Base-by-base conservation (phyloP, 257 asterid genomes). In the Voacanga thouarsii region DNA sequence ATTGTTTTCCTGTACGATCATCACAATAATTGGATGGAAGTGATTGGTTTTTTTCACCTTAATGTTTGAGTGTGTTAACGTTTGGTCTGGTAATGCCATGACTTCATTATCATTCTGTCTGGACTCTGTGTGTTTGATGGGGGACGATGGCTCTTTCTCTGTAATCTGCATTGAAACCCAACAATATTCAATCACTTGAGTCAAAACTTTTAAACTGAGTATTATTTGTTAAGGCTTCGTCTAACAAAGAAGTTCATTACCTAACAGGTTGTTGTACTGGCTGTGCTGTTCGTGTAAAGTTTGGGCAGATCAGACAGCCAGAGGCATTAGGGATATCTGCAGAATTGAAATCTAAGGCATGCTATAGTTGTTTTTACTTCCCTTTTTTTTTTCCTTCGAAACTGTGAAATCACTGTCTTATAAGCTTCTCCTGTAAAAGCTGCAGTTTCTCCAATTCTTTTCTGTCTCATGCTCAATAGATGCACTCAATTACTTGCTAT, bases 251-350 rank as follows among this genome's bases (percentile, higher is more conserved):
- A 83, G 74, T 66, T 47, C 71, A 64, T 61, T 67, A 23, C 85
- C 74, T 68, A 72, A 81, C 89, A 95, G 99, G 99, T 65, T 95
- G 99, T 72, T 95, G 99, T 82, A 92, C 99, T 53, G 91, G 98
- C 81, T 93, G 99, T 81, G 99, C 98, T 10, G 99, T 95, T 44
- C 96, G 98, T 81, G 89, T 93, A 56, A 95, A 90, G 88, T 90
- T 97, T 66, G 99, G 97, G 78, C 77, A 94, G 83, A 87, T 95
- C 75, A 90, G 92, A 84, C 99, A 95, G 84, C 98, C 98, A 51
- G 98, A 93, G 86, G 98, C 98, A 75, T 82, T 95, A 55, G 99
- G 98, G 66, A 95, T 95, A 82, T 95, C 97, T 79, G 92, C 94
- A 75, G 99, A 94, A 79, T 77, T 94, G 85, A 94, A 84, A 83